Base-by-base conservation (phyloP, 495 filamentous ascomycete genomes). In the Coniosporium apollinis region DNA sequence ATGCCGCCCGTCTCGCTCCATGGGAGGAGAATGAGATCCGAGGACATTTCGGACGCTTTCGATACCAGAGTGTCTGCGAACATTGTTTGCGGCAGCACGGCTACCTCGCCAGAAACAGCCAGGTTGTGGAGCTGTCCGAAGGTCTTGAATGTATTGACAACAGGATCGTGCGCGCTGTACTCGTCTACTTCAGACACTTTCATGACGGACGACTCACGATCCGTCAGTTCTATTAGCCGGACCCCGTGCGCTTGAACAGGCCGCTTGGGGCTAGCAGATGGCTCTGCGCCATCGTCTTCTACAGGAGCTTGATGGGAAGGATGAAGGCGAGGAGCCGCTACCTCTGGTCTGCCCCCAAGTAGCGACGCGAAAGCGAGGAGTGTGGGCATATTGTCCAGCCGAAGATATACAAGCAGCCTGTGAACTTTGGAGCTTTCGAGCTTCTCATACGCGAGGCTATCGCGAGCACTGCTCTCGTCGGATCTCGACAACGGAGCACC, bases 191-290 rank as follows among this genome's bases (percentile, higher is more conserved):
- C 82, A 0, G 82, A 75, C 4, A 92, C 82, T 46, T 84, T 79
- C 89, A 97, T 97, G 36, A 94, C 85, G 14, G 85, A 81, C 5
- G 89, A 94, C 21, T 79, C 76, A 65, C 89, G 84, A 41, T 97
- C 85, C 0, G 83, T 89, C 16, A 96, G 72, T 49, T 91, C 82
- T 26, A 94, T 56, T 33, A 97, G 62, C 2, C 86, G 79, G 16
- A 94, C 57, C 22, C 85, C 89, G 47, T 94, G 79, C 0, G 91
- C 82, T 49, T 84, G 72, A 3, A 94, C 65, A 0, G 74, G 69
- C 16, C 66, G 55, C 37, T 62, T 65, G 1, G 47, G 48, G 19
- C 28, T 31, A 11, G 36, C 26, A 13, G 13, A 26, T 26, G 24
- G 13, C 13, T 7, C 24, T 26, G 24, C 13, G 7, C 43, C 41